Base-by-base conservation (phyloP, 1,284 basidiomycete species). In the Cutaneotrichosporon cutaneum region DNA sequence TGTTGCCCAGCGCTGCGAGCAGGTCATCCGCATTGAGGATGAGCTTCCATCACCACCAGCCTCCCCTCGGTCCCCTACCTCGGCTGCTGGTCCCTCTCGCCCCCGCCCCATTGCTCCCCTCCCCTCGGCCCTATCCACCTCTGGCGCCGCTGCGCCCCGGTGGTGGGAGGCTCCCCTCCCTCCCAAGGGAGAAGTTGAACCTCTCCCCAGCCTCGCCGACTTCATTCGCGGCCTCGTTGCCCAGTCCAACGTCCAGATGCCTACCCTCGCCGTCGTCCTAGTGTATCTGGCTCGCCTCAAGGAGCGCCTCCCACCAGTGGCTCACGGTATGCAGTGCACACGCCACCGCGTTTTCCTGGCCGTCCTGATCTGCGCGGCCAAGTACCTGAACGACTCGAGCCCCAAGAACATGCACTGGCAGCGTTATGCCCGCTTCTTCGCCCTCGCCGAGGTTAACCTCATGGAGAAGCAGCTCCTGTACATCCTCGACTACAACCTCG, bases 341-440 rank as follows among this genome's bases (percentile, higher is more conserved):
- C 86, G 92, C 56, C 94, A 97, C 78, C 89, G 95, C 54, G 89
- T 98, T 66, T 97, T 99, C 81, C 85, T 99, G 69, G 94, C 95
- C 42, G 89, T 90, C 0, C 87, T 98, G 72, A 98, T 99, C 79
- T 90, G 94, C 54, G 89, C 95, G 32, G 90, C 94, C 70, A 99
- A 99, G 82, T 98, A 98, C 81, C 86, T 98, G 74, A 97, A 99
- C 81, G 94, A 98, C 82, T 92, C 91, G 32, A 89, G 88, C 47
- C 91, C 91, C 16, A 97, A 95, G 84, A 98, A 98, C 83, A 87
- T 87, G 80, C 92, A 97, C 82, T 97, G 94, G 94, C 75, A 72
- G 58, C 79, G 81, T 59, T 92, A 94, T 78, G 90, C 88, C 22
- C 82, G 83, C 55, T 81, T 83, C 64, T 86, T 94, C 77, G 90